Conservation (phyloP, 805 yeast species). For the Wilhelminamyces savonicus region DNA sequence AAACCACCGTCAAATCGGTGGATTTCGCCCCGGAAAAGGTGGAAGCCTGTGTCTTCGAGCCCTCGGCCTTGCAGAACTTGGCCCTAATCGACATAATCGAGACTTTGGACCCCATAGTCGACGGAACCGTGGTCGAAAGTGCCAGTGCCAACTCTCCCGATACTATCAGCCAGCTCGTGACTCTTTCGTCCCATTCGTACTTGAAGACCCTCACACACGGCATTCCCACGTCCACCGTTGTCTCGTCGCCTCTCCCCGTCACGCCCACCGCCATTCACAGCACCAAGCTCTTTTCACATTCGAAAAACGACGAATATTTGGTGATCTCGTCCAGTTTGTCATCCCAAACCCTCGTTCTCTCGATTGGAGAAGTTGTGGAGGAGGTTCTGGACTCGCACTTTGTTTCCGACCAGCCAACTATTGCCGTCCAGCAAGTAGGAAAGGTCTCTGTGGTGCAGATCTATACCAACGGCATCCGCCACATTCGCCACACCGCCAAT, state of each 20-base stretch:
- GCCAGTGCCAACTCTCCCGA: slow-evolving; percentile 6
- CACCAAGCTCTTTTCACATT: slow-evolving; percentile 39
- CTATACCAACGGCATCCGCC: slow-evolving; percentile 63
- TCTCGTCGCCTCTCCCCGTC: slow-evolving; percentile 70
- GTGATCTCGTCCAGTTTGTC: slow-evolving; percentile 51
- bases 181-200: slow-evolving; percentile 37
- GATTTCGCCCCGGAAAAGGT: not conserved
- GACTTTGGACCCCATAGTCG: slow-evolving; percentile 47
- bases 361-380: slow-evolving; percentile 75
- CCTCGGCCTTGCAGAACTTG: slow-evolving; percentile 46
- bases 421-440: slow-evolving; percentile 68
- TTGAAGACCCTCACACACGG: slow-evolving; percentile 51
- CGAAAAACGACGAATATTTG: slow-evolving; percentile 54
- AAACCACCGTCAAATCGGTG: slow-evolving; percentile 1
- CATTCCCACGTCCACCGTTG: slow-evolving; percentile 53
- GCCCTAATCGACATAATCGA: slow-evolving; percentile 48
- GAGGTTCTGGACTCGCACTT: slow-evolving; percentile 66
- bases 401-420: slow-evolving; percentile 49
- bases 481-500: slow-evolving; percentile 22
- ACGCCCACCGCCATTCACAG: slow-evolving; percentile 60
- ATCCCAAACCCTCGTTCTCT: slow-evolving; percentile 64
- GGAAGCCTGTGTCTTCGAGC: slow-evolving; percentile 12
- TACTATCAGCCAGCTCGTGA: slow-evolving; percentile 15
- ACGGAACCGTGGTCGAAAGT: slow-evolving; percentile 14
- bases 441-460: slow-evolving; percentile 60